These are phyloP conservation scores for Pythium volutum DNA, from an alignment of 352 stramenopile genomes.

Conservation along the genomic window DNA sequence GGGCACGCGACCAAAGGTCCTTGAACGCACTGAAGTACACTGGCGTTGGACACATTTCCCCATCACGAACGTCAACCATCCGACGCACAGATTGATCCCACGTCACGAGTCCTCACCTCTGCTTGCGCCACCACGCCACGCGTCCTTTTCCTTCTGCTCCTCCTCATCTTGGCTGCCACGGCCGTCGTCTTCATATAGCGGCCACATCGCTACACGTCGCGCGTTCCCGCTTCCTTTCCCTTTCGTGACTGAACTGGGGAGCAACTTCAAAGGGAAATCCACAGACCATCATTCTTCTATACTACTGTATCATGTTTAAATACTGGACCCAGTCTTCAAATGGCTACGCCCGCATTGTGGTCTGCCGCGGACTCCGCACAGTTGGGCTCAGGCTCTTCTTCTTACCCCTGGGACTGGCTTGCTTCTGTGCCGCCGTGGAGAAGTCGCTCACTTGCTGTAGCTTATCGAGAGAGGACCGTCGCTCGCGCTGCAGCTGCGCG, in stretches of 20 bases:
- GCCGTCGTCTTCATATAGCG: constrained; percentile 5
- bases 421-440: constrained; percentile 23
- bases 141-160: too few relatives aligned
- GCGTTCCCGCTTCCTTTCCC: neutral
- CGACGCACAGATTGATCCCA: neutral
- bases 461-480: constrained; percentile 44
- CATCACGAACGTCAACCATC: neutral
- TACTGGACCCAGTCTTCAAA: neutral
- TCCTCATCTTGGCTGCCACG: neutral
- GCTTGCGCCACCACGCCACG: neutral
- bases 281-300: constrained; percentile 17
- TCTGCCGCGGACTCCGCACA: constrained; percentile 8
- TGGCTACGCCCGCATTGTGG: constrained; percentile 11
- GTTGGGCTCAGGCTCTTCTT: constrained; percentile 11
- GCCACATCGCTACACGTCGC: constrained; percentile 15
- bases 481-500: constrained; percentile 44
- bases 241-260: neutral
- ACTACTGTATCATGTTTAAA: constrained; percentile 11
- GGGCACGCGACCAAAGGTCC: neutral
- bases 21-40: constrained; percentile 11
- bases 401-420: constrained; percentile 17
- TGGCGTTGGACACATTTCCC: constrained; percentile 1
- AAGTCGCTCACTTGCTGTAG: constrained; percentile 61
- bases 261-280: constrained; percentile 16
- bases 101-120: constrained; percentile 6